Evolutionary conservation across 2,329 filamentous ascomycete genomes (phyloP), one percentile per base, ranked within the genome.

Genomic region (Botryotinia convoluta): DNA sequence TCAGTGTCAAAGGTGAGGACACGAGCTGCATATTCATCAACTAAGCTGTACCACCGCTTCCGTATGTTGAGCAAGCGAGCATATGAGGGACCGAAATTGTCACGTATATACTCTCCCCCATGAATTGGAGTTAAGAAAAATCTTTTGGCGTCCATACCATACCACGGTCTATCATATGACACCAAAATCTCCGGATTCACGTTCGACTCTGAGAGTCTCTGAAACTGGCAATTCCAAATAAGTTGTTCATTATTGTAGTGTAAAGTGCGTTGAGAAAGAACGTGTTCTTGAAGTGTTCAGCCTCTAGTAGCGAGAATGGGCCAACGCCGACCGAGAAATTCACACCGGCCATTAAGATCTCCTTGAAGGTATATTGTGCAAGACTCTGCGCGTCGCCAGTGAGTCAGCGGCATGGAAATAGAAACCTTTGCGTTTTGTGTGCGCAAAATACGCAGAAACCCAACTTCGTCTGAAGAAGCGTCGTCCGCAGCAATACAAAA

Each of bases 241-340:
- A 37, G 1, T 26, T 60, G 59, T 16, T 37, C 32, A 32, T 20
- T 2, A 14, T 0, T 26, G 32, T 16, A 61, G 10, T 26, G 32
- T 37, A 61, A 26, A 61, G 35, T 10, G 22, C 32, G 59, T 3
- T 32, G 59, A 37, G 57, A 61, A 14, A 37, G 35, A 37, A 61
- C 4, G 32, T 61, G 59, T 26, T 37, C 32, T 37, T 61, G 59
- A 37, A 61, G 32, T 26, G 32, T 37, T 32, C 59, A 61, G 14
- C 59, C 59, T 37, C 59, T 61, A 8, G 10, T 61, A 61, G 59
- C 59, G 35, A 61, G 59, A 37, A 20, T 20, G 10, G 32, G 3
- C 2, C 32, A 32, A 22, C 1, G 20, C 4, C 9, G 57, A 60
- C 4, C 4, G 10, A 0, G 29, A 1, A 2, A 22, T 12, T 35